These are phyloP conservation scores for Plectosphaerella plurivora DNA, from an alignment of 2,329 filamentous ascomycete species.

Conservation along the genomic window DNA sequence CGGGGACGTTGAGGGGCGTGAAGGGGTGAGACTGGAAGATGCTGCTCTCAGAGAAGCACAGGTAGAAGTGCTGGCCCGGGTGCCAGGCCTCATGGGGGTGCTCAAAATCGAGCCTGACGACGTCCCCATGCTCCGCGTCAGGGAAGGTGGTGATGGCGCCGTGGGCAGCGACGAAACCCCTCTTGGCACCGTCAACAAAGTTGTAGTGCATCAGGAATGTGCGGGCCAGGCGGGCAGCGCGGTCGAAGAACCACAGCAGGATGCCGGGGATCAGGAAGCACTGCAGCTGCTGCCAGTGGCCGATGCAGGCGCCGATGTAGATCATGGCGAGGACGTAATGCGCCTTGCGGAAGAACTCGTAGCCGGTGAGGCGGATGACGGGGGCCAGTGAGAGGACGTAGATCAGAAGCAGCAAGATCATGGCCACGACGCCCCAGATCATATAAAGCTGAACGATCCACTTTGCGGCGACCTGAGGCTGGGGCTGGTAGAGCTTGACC, in stretches of 20 bases:
- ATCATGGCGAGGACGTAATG: slow-evolving; percentile 71
- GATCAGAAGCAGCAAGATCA: slow-evolving; percentile 58
- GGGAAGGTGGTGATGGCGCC: slow-evolving; percentile 49
- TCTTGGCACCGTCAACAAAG: slow-evolving; percentile 34
- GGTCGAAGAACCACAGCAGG: slow-evolving; percentile 61
- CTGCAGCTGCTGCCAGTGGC: slow-evolving; percentile 64
- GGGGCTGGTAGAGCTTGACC: slow-evolving; percentile 63
- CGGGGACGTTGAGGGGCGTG: slow-evolving; percentile 54
- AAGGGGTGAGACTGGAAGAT: slow-evolving; percentile 73
- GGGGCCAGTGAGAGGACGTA: slow-evolving; percentile 51
- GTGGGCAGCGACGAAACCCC: slow-evolving; percentile 50
- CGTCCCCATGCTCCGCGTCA: slow-evolving; percentile 52
- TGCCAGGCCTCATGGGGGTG: slow-evolving; percentile 58
- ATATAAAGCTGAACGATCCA: slow-evolving; percentile 65
- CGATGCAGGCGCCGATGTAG: slow-evolving; percentile 73
- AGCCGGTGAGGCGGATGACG: slow-evolving; percentile 63
- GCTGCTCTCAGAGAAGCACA: slow-evolving; percentile 61
- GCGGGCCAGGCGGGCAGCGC: slow-evolving; percentile 52
- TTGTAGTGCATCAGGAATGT: slow-evolving; percentile 58
- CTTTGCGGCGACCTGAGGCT: slow-evolving; percentile 51
- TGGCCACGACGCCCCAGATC: slow-evolving; percentile 68
- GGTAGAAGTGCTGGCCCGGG: slow-evolving; percentile 67
- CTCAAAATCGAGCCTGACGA: slow-evolving; percentile 62
- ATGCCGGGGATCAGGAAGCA: slow-evolving; percentile 67
- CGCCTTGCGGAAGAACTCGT: slow-evolving; percentile 72